Percentiles rank a stretch among this genome's conserved stretches.
Evolutionary conservation across 2,329 filamentous ascomycete genomes (phyloP).

Genomic region (Fusarium albosuccineum): DNA sequence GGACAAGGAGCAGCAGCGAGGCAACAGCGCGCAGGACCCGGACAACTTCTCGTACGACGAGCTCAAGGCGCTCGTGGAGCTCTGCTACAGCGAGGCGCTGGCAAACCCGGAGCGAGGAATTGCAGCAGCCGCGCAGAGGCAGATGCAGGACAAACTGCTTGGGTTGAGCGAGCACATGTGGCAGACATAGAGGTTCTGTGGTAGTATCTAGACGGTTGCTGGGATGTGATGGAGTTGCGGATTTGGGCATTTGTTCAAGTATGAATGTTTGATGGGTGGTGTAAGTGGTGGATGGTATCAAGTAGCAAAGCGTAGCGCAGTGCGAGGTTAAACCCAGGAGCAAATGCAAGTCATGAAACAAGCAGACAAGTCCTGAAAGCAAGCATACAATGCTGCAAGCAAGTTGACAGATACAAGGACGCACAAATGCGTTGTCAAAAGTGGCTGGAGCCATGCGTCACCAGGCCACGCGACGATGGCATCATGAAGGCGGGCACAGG

Average conservation of each 20-base stretch:
- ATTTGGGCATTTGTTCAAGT: conserved; percentile 6
- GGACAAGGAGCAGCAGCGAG: conserved; percentile 53
- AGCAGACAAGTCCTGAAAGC: neutral
- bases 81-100: conserved; percentile 77
- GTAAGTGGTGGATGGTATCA: conserved; percentile 11
- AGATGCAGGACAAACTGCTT: conserved; percentile 77
- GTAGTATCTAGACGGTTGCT: conserved; percentile 2
- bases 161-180: conserved; percentile 80
- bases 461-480: conserved; percentile 9
- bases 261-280: conserved; percentile 11
- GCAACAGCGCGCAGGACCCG: conserved; percentile 48
- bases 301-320: conserved; percentile 14
- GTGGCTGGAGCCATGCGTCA: conserved; percentile 8
- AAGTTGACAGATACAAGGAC: neutral
- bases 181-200: conserved; percentile 57
- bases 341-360: neutral
- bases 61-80: conserved; percentile 73
- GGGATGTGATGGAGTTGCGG: conserved; percentile 29
- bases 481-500: conserved; percentile 4
- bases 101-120: conserved; percentile 77
- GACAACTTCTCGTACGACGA: conserved; percentile 74
- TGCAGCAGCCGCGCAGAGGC: conserved; percentile 73
- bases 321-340: conserved; percentile 6
- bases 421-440: conserved; percentile 17
- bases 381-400: neutral